phyloP scores from a whole-genome alignment of 2,329 filamentous ascomycete genomes.

The Aspergillus tamarii region DNA sequence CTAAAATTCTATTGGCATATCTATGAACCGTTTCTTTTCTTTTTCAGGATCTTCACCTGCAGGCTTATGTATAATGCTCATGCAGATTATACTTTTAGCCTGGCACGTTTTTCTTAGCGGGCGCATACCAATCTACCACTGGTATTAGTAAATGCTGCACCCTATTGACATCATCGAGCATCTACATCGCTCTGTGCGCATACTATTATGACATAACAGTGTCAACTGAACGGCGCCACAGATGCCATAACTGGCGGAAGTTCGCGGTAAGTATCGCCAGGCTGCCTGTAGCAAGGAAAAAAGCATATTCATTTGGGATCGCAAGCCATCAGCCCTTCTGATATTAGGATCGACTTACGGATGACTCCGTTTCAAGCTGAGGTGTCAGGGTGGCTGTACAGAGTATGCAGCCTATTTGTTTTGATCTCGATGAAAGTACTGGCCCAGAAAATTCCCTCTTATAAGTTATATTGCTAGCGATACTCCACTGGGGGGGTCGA shows the following conservation, averaged over 20 bases:
- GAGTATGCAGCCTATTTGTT: not conserved
- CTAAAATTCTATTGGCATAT: not conserved
- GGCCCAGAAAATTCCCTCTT: slow-evolving; percentile 19
- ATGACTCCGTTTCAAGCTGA: slow-evolving; percentile 1
- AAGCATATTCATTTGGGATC: not conserved
- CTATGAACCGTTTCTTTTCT: not conserved
- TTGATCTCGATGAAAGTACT: slow-evolving; percentile 4
- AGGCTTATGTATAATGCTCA: not conserved
- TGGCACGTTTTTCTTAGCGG: not conserved
- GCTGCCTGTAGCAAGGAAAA: not conserved
- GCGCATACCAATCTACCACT: not conserved
- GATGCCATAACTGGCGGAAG: not conserved
- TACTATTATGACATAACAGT: not conserved
- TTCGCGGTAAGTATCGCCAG: not conserved
- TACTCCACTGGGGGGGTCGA: not conserved
- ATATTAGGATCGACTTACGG: slow-evolving; percentile 1
- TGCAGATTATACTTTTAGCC: not conserved
- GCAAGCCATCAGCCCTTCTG: not conserved
- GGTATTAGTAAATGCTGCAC: not conserved
- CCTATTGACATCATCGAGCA: not conserved
- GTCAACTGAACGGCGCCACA: slow-evolving; percentile 1
- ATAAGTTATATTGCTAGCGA: not conserved
- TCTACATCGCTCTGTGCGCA: not conserved
- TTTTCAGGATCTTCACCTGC: not conserved
- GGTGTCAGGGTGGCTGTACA: slow-evolving; percentile 5